A percentile compares a stretch with the other conserved stretches of the same genome.
Evolutionary conservation across 179 eudicot genomes (phyloP).

Genomic region (Dionaea muscipula): DNA sequence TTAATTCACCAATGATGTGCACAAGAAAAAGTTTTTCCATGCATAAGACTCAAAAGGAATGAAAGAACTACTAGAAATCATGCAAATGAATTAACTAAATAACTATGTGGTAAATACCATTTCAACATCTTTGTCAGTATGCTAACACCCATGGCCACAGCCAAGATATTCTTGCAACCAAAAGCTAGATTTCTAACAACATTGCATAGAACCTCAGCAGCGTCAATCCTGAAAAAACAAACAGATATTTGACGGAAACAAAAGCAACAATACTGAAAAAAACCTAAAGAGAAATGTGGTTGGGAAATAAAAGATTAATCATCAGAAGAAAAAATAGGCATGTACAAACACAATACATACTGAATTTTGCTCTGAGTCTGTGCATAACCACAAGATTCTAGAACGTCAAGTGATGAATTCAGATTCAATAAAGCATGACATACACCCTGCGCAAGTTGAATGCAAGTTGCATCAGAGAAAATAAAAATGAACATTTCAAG

Average conservation of each 20-base stretch:
- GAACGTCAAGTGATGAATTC: conserved; percentile 29
- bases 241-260: conserved; percentile 5
- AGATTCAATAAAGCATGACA: conserved; percentile 54
- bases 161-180: conserved; percentile 32
- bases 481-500: not conserved
- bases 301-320: not conserved
- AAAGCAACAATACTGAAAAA: not conserved
- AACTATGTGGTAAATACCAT: conserved; percentile 29
- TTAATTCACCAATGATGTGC: too few relatives aligned
- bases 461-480: not conserved
- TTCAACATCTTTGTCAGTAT: conserved; percentile 72
- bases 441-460: conserved; percentile 40
- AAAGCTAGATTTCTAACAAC: conserved; percentile 51
- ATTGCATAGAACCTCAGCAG: conserved; percentile 71
- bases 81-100: not conserved
- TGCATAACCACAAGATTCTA: conserved; percentile 19
- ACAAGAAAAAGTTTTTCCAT: too few relatives aligned
- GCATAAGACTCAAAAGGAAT: not conserved
- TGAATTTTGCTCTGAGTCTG: conserved; percentile 28
- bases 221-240: conserved; percentile 43
- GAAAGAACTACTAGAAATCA: not conserved
- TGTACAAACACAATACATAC: conserved; percentile 17
- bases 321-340: not conserved
- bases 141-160: conserved; percentile 66
- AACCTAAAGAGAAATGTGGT: not conserved